These are phyloP conservation scores for Sugiyamaella valdiviana DNA, from an alignment of 805 yeast genomes.

Conservation along the genomic window DNA sequence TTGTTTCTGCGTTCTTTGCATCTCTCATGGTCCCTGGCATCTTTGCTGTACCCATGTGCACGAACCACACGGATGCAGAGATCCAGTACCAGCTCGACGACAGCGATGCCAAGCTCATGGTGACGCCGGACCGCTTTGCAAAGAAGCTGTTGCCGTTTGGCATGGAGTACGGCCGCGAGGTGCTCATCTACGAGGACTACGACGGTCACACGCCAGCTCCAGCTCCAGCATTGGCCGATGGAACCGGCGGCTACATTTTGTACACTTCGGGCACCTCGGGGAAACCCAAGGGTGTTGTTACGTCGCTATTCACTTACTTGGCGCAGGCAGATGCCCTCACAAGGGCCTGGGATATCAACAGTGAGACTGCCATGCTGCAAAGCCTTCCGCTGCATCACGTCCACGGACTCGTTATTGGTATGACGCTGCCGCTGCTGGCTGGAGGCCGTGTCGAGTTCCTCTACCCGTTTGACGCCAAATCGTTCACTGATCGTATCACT, in stretches of 20 bases:
- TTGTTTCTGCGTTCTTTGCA: conserved; percentile 26
- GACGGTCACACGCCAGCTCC: not conserved
- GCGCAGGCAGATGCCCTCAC: conserved; percentile 32
- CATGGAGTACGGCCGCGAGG: not conserved
- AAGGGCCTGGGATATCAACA: conserved; percentile 27
- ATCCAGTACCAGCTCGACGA: conserved; percentile 29
- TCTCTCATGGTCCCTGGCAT: conserved; percentile 27
- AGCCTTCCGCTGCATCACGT: conserved; percentile 33
- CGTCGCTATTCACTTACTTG: conserved; percentile 26
- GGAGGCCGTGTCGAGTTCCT: conserved; percentile 29
- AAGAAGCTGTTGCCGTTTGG: conserved; percentile 21
- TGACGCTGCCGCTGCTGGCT: conserved; percentile 28
- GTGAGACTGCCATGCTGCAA: conserved; percentile 26
- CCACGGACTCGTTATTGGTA: conserved; percentile 31
- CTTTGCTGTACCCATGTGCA: conserved; percentile 31
- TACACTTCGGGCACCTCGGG: conserved; percentile 35
- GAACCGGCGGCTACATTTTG: conserved; percentile 26
- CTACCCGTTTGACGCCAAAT: conserved; percentile 28
- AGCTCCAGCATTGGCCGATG: not conserved
- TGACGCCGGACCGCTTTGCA: conserved; percentile 27
- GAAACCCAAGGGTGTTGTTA: conserved; percentile 32
- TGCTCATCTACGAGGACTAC: conserved; percentile 10
- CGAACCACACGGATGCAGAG: conserved; percentile 30
- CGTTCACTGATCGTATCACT: conserved; percentile 20
- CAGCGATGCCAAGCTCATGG: conserved; percentile 25